Base-by-base conservation (phyloP, 345 rosid genomes). In the Diplotaxis tenuifolia region DNA sequence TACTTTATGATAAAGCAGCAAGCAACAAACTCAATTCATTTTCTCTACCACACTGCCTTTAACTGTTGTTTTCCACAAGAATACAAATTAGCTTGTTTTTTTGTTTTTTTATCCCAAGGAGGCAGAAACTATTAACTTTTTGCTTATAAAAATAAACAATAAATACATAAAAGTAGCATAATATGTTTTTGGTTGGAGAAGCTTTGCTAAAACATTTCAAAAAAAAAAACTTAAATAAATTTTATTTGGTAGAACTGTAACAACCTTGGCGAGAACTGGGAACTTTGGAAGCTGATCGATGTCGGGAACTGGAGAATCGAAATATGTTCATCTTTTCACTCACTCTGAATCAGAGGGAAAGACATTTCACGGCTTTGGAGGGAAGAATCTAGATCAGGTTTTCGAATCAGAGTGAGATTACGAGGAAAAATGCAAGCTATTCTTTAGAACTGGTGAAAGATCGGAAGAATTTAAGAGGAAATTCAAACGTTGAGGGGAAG, bases 281-380 rank as follows among this genome's bases (percentile, higher is more conserved):
- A 7, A 22, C 32, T 28, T 65, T 6, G 0, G 84, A 79, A 55
- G 49, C 49, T 75, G 65, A 67, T 49, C 68, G 80, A 68, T 79
- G 77, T 62, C 67, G 66, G 71, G 84, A 82, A 76, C 70, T 84
- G 47, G 79, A 29, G 63, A 67, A 4, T 65, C 75, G 82, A 74
- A 81, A 80, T 29, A 52, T 63, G 77, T 89, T 86, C 98, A 90
- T 88, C 1, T 69, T 68, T 23, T 69, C 54, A 67, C 67, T 77
- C 84, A 83, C 79, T 62, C 70, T 63, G 34, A 62, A 65, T 49
- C 67, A 6, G 57, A 58, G 58, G 64, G 12, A 34, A 32, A 19
- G 49, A 70, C 59, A 62, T 49, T 18, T n/a, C 1, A 59, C 12
- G 40, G 28, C 62, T 12, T 23, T 29, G 28, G n/a, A 38, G 38